Base-by-base conservation (phyloP, 2,329 filamentous ascomycete genomes). In the Ophiostoma himal-ulmi region DNA sequence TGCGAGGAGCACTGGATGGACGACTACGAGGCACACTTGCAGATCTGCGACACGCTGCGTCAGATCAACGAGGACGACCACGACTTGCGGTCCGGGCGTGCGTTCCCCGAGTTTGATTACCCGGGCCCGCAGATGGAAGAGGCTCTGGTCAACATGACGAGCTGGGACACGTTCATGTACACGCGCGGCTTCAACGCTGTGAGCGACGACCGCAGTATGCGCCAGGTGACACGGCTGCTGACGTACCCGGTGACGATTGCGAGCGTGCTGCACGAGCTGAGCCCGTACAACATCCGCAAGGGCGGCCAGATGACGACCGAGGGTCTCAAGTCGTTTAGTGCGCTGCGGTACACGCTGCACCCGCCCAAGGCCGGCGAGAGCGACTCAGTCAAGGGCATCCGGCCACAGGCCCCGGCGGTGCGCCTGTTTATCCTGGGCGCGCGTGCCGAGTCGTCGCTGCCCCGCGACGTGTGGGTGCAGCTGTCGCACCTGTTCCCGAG, bases 11-110 rank as follows among this genome's bases (percentile, higher is more conserved):
- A 99, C 79, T 98, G 94, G 91, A 93, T 91, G 78, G 93, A 96
- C 75, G 93, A 98, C 79, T 99, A 97, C 77, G 94, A 98, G 80
- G 86, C 89, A 22, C 95, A 99, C 79, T 80, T 99, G 72, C 88
- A 97, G 77, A 89, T 99, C 48, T 99, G 95, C 79, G 94, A 99
- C 76, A 91, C 91, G 0, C 82, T 99, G 70, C 85, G 91, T 74
- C 91, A 98, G 80, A 94, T 97, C 80, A 99, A 99, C 75, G 95
- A 99, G 81, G 95, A 99, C 77, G 95, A 99, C 75, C 96, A 99
- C 77, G 95, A 99, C 79, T 81, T 99, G 74, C 86, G 91, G 68
- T 97, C 93, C 22, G 95, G 95, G 3, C 87, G 95, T 37, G 91
- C 93, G 79, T 99, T 99, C 80, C 90, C 91, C 17, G 96, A 99